These are phyloP conservation scores for Saxophila tyrrhenica DNA, from an alignment of 495 filamentous ascomycete species.

Conservation along the genomic window DNA sequence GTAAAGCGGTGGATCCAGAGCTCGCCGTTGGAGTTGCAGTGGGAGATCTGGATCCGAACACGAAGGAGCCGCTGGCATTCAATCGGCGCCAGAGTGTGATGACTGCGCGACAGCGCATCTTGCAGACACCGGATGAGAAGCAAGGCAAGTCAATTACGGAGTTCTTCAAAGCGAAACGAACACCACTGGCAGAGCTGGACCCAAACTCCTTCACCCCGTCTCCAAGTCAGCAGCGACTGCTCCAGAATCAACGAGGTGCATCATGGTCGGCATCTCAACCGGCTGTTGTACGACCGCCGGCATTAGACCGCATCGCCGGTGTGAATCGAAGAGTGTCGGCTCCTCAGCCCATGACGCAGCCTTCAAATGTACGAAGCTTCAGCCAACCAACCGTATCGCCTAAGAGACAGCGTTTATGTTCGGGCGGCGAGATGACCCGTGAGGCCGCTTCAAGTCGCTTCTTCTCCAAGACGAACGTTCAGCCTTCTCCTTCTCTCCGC, in stretches of 20 bases:
- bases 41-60: conserved; percentile 83
- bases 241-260: conserved; percentile 38
- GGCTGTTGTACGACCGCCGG: conserved; percentile 31
- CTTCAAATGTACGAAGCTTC: not conserved
- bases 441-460: conserved; percentile 43
- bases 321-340: conserved; percentile 17
- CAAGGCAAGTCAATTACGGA: conserved; percentile 54
- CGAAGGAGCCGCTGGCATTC: conserved; percentile 56
- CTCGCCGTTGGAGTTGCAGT: conserved; percentile 65
- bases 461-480: conserved; percentile 36
- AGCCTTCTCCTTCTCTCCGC: conserved; percentile 41
- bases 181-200: conserved; percentile 75
- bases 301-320: conserved; percentile 22
- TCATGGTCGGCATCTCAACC: conserved; percentile 38
- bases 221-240: conserved; percentile 51
- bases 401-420: conserved; percentile 54
- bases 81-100: conserved; percentile 20
- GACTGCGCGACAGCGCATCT: conserved; percentile 7
- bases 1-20: conserved; percentile 46
- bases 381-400: conserved; percentile 19
- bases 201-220: conserved; percentile 70
- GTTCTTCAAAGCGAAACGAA: conserved; percentile 67
- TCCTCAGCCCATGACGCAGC: conserved; percentile 21
- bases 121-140: conserved; percentile 41
- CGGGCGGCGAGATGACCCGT: conserved; percentile 27